Evolutionary conservation across 208 protist genomes (phyloP).

Genomic region (Vickermania spadyakhi): DNA sequence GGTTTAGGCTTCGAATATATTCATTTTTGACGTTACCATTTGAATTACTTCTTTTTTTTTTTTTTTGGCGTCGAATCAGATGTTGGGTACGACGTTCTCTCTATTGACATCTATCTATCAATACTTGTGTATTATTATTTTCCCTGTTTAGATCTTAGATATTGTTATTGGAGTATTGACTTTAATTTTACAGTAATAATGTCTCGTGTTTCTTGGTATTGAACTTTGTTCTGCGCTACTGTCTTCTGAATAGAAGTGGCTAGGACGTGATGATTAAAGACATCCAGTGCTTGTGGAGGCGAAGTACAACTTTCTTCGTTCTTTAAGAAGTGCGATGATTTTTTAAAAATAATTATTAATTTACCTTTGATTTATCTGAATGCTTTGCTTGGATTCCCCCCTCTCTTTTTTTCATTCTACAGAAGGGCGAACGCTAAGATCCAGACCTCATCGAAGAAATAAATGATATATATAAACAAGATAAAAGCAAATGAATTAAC

Average conservation of each 20-base stretch:
- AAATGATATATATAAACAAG: conserved; percentile 11
- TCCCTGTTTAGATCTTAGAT: neutral
- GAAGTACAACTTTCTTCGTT: too few relatives aligned
- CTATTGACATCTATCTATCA: neutral
- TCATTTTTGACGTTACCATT: neutral
- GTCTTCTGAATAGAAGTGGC: too few relatives aligned
- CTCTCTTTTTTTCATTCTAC: neutral
- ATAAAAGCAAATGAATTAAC: conserved; percentile 6
- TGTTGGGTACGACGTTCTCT: too few relatives aligned
- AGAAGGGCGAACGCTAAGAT: neutral
- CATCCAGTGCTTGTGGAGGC: too few relatives aligned
- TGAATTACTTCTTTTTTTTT: conserved; percentile 12
- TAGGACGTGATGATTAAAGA: too few relatives aligned
- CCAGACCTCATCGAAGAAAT: neutral
- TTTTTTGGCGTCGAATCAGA: too few relatives aligned
- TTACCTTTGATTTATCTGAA: neutral
- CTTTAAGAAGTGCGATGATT: too few relatives aligned
- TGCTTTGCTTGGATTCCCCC: neutral
- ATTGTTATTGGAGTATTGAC: too few relatives aligned
- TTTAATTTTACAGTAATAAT: too few relatives aligned
- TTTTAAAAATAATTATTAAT: conserved; percentile 1
- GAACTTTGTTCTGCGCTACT: neutral
- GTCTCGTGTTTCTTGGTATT: neutral
- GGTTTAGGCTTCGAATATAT: neutral
- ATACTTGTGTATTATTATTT: neutral